Evolutionary conservation across 2,329 filamentous ascomycete species (phyloP).

Genomic region (Sclerotinia nivalis): DNA sequence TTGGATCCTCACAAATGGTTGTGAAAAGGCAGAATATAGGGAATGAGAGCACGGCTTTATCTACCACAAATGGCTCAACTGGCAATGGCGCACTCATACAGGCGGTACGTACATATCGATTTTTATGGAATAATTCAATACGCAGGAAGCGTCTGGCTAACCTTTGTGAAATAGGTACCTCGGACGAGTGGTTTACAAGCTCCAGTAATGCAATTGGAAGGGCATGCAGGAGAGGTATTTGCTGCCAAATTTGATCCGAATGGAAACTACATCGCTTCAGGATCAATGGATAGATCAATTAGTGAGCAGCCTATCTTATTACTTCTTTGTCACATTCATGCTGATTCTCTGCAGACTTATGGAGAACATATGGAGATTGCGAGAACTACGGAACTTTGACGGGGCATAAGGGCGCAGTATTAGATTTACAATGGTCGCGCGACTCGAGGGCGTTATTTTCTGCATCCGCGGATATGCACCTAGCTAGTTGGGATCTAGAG

Average conservation of each 20-base stretch:
- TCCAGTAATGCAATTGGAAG: conserved; percentile 90
- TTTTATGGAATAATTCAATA: conserved; percentile 19
- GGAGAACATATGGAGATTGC: conserved; percentile 89
- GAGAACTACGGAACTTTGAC: conserved; percentile 89
- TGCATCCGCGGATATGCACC: conserved; percentile 87
- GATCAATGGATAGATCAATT: conserved; percentile 91
- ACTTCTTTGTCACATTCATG: background rate
- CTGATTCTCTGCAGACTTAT: conserved; percentile 65
- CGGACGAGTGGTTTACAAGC: conserved; percentile 83
- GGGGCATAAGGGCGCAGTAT: conserved; percentile 86
- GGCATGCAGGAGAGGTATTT: conserved; percentile 84
- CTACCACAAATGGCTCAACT: conserved; percentile 56
- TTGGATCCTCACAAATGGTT: conserved; percentile 74
- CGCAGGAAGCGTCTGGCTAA: conserved; percentile 32
- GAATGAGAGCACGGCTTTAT: conserved; percentile 51
- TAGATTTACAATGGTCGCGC: conserved; percentile 95
- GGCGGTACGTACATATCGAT: conserved; percentile 53
- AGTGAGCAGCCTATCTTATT: conserved; percentile 56
- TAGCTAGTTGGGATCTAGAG: conserved; percentile 93
- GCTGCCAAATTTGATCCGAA: conserved; percentile 85
- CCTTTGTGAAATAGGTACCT: conserved; percentile 57
- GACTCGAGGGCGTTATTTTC: conserved; percentile 90
- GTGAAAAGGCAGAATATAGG: conserved; percentile 84
- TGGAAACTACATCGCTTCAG: conserved; percentile 87
- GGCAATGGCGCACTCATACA: conserved; percentile 65